Evolutionary conservation across 768 basidiomycete species (phyloP).

Genomic region (Mycena indigotica): DNA sequence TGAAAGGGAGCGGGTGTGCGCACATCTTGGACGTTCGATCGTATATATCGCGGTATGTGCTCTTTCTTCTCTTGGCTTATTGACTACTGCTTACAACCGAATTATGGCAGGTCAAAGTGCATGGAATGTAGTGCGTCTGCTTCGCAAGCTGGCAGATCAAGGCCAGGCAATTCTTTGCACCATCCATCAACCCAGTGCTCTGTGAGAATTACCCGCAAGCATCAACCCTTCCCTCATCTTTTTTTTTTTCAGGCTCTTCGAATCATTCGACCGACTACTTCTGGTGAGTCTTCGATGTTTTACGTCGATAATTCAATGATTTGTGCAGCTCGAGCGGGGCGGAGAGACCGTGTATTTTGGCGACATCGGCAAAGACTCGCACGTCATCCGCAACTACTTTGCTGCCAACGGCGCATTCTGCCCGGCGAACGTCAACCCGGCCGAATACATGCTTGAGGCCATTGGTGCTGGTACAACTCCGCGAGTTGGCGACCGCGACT

Average conservation of each 20-base stretch:
- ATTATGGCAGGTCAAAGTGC: constrained; percentile 71
- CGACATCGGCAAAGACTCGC: constrained; percentile 76
- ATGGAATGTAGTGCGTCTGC: constrained; percentile 80
- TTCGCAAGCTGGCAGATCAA: constrained; percentile 79
- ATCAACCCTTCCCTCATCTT: background rate
- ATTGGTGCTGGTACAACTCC: constrained; percentile 82
- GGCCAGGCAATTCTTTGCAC: constrained; percentile 91
- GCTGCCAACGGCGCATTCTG: constrained; percentile 72
- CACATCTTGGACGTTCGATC: too few relatives aligned
- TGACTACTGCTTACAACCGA: too few relatives aligned
- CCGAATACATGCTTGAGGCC: too few relatives aligned
- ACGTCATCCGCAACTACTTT: constrained; percentile 74
- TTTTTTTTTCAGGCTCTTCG: constrained; percentile 71
- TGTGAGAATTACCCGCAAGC: constrained; percentile 30
- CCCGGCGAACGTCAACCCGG: constrained; percentile 77
- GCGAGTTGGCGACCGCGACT: constrained; percentile 76
- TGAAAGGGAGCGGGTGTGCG: too few relatives aligned
- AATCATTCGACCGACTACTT: constrained; percentile 77
- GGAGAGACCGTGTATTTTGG: constrained; percentile 94
- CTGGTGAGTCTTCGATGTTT: constrained; percentile 28
- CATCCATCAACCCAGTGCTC: constrained; percentile 85
- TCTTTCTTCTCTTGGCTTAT: too few relatives aligned
- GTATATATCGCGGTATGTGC: too few relatives aligned
- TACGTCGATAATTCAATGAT: background rate
- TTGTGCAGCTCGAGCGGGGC: constrained; percentile 58